A percentile compares a stretch with the other conserved stretches of the same genome.
Evolutionary conservation across 2,329 filamentous ascomycete genomes (phyloP).

Genomic region (Alternaria brassicicola): DNA sequence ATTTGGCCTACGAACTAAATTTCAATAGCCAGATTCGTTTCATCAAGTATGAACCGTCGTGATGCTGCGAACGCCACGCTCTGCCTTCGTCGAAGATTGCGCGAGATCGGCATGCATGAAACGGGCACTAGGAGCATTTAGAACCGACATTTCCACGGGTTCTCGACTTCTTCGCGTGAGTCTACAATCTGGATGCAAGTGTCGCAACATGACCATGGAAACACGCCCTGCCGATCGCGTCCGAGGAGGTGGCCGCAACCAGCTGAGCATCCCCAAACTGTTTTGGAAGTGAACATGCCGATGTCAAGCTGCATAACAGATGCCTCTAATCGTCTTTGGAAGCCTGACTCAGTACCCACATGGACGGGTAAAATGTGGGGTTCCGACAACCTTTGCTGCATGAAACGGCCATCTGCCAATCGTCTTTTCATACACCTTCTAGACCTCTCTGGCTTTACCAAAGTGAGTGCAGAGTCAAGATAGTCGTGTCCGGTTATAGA

Average conservation of each 20-base stretch:
- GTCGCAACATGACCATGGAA: neutral
- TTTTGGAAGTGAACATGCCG: neutral
- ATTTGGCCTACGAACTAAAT: neutral
- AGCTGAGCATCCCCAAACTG: neutral
- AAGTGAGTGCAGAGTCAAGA: neutral
- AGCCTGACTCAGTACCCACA: neutral
- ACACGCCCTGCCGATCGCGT: neutral
- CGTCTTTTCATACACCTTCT: neutral
- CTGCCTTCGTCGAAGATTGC: neutral
- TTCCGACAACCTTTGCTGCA: neutral
- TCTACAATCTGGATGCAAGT: neutral
- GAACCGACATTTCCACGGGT: neutral
- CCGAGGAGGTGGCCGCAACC: neutral
- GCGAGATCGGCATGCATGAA: neutral
- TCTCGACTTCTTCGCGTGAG: neutral
- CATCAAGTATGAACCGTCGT: neutral
- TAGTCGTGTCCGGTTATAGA: neutral
- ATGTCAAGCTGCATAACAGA: neutral
- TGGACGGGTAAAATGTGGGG: slow-evolving; percentile 2
- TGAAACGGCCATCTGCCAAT: slow-evolving; percentile 1
- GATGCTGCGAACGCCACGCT: neutral
- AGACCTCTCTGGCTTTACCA: neutral
- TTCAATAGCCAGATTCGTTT: neutral
- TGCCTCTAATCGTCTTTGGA: neutral
- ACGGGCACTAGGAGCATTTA: neutral